Evolutionary conservation across 495 filamentous ascomycete genomes (phyloP).

Genomic region (Penicillium riverlandense): DNA sequence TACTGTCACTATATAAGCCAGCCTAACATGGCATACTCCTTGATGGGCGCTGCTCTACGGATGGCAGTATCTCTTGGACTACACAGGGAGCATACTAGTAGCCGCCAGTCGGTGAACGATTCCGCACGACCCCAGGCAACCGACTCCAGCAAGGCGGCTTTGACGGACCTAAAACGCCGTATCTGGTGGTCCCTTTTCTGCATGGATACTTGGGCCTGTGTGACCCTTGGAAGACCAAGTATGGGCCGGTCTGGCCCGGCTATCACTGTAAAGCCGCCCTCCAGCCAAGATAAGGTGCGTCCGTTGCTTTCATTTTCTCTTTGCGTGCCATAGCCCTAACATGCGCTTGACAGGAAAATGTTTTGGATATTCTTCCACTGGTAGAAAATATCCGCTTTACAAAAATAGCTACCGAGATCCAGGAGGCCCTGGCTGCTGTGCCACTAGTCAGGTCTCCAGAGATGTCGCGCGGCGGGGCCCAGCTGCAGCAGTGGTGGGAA

Average conservation of each 20-base stretch:
- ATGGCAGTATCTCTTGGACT: constrained; percentile 25
- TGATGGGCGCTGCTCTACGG: constrained; percentile 35
- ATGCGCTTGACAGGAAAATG: constrained; percentile 3
- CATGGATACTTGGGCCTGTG: constrained; percentile 67
- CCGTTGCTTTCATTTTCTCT: constrained; percentile 1
- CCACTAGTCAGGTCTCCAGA: constrained; percentile 53
- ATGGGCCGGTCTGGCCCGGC: constrained; percentile 61
- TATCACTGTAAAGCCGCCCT: constrained; percentile 58
- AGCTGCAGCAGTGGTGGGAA: constrained; percentile 58
- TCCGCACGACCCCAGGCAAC: not conserved
- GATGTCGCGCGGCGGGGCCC: constrained; percentile 48
- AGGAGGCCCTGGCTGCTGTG: constrained; percentile 59
- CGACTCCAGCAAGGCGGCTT: constrained; percentile 23
- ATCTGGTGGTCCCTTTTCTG: constrained; percentile 70
- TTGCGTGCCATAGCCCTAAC: not conserved
- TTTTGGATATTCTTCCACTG: constrained; percentile 45
- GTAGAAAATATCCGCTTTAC: constrained; percentile 67
- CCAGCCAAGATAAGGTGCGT: constrained; percentile 34
- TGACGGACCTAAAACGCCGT: constrained; percentile 50
- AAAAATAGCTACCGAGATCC: constrained; percentile 61
- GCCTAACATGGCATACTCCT: constrained; percentile 58
- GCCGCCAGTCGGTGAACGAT: not conserved
- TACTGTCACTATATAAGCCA: constrained; percentile 76
- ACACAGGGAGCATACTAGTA: constrained; percentile 10
- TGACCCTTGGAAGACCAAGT: constrained; percentile 63